phyloP scores from a whole-genome alignment of 371 early-diverging fungal species.

The Rhizopus stolonifer region DNA sequence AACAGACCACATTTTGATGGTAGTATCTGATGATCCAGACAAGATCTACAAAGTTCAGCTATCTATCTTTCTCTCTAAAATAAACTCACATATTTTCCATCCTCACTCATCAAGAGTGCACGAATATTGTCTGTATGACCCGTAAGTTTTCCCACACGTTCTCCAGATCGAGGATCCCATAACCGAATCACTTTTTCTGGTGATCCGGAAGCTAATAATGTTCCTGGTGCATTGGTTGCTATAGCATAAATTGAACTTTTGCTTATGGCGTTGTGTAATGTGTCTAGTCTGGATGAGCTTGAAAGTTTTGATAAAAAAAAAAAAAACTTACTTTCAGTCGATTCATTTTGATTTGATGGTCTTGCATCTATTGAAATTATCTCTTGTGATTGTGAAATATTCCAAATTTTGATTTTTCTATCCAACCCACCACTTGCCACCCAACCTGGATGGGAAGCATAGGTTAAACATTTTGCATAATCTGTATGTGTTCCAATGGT shows the following conservation, averaged over 20 bases:
- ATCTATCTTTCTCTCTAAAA: not conserved
- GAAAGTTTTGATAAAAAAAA: not conserved
- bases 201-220: conserved; percentile 77
- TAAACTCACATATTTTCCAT: conserved; percentile 75
- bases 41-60: conserved; percentile 55
- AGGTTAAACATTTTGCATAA: conserved; percentile 80
- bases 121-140: conserved; percentile 96
- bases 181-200: conserved; percentile 88
- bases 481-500: conserved; percentile 85
- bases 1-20: conserved; percentile 93
- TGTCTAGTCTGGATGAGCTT: not conserved
- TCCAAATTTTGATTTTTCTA: conserved; percentile 87
- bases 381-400: conserved; percentile 52
- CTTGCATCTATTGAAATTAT: conserved; percentile 30
- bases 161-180: conserved; percentile 84
- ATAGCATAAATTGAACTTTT: conserved; percentile 77
- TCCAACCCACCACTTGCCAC: conserved; percentile 93
- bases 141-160: conserved; percentile 72
- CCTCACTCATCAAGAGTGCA: conserved; percentile 81
- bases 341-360: conserved; percentile 8
- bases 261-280: conserved; percentile 51
- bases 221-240: conserved; percentile 70
- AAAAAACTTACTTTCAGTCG: conserved; percentile 9
- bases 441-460: conserved; percentile 67
- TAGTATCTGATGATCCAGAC: conserved; percentile 89